phyloP scores from a whole-genome alignment of 768 basidiomycete genomes.

The Lactifluus hygrophoroides region DNA sequence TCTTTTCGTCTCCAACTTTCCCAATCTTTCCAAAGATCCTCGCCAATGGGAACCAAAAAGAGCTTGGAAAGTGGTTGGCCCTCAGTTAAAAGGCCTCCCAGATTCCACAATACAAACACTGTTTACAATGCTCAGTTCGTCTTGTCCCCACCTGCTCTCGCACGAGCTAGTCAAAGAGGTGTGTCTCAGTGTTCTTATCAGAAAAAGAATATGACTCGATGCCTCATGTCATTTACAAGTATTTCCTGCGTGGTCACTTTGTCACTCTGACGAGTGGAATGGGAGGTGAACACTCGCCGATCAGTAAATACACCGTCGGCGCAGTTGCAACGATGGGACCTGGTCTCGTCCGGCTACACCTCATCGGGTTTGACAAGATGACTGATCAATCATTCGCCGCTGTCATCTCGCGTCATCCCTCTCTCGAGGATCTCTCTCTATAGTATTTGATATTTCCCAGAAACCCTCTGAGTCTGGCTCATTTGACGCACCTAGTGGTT shows the following conservation, averaged over 20 bases:
- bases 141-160: slow-evolving; percentile 43
- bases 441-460: slow-evolving; percentile 34
- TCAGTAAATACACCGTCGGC: slow-evolving; percentile 41
- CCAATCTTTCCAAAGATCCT: slow-evolving; percentile 32
- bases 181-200: slow-evolving; percentile 15
- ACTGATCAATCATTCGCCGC: slow-evolving; percentile 44
- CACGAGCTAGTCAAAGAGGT: slow-evolving; percentile 52
- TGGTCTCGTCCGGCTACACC: slow-evolving; percentile 33
- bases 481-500: slow-evolving; percentile 37
- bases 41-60: slow-evolving; percentile 30
- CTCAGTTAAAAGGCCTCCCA: slow-evolving; percentile 41
- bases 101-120: slow-evolving; percentile 42
- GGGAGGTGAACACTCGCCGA: slow-evolving; percentile 32
- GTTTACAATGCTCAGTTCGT: slow-evolving; percentile 41
- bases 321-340: slow-evolving; percentile 30
- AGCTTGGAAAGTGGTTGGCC: slow-evolving; percentile 26
- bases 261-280: slow-evolving; percentile 40
- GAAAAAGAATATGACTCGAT: background rate
- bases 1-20: slow-evolving; percentile 40
- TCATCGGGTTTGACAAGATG: slow-evolving; percentile 46
- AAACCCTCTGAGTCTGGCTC: background rate
- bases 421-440: slow-evolving; percentile 41
- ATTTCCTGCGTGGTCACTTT: slow-evolving; percentile 48
- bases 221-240: slow-evolving; percentile 28
- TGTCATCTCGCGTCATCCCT: slow-evolving; percentile 37